Conservation (phyloP, 2,329 filamentous ascomycete genomes). For the Fusarium sp. region DNA sequence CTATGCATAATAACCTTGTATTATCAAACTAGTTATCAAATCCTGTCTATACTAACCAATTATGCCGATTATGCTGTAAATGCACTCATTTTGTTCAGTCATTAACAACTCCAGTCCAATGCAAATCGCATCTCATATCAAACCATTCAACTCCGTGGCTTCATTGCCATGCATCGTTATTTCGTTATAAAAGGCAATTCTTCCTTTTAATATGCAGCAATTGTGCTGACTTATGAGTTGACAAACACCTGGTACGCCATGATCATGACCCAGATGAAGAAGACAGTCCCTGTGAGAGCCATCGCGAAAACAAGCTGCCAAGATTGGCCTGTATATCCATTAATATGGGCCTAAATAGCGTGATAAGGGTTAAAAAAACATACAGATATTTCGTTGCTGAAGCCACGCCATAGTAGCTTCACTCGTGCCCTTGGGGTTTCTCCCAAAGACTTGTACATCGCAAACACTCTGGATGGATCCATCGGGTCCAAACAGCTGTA, state of each 20-base stretch:
- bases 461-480: slow-evolving; percentile 72
- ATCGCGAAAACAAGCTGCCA: slow-evolving; percentile 76
- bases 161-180: slow-evolving; percentile 39
- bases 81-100: slow-evolving; percentile 16
- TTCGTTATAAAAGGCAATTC: slow-evolving; percentile 19
- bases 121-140: slow-evolving; percentile 14
- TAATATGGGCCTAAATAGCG: slow-evolving; percentile 23
- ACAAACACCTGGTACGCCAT: slow-evolving; percentile 75
- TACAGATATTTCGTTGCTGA: slow-evolving; percentile 72
- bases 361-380: slow-evolving; percentile 48
- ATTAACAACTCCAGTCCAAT: slow-evolving; percentile 31
- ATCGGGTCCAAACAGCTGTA: slow-evolving; percentile 72
- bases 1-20: slow-evolving; percentile 7
- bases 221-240: slow-evolving; percentile 48
- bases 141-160: slow-evolving; percentile 34
- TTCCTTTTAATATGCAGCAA: background rate
- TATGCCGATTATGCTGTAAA: slow-evolving; percentile 8
- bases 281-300: slow-evolving; percentile 68
- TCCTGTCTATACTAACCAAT: slow-evolving; percentile 3
- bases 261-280: slow-evolving; percentile 76
- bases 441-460: slow-evolving; percentile 67
- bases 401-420: slow-evolving; percentile 71
- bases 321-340: slow-evolving; percentile 62
- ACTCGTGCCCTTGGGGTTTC: slow-evolving; percentile 63
- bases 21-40: background rate